Base-by-base conservation (phyloP, 768 basidiomycete species). In the Suillus subluteus region DNA sequence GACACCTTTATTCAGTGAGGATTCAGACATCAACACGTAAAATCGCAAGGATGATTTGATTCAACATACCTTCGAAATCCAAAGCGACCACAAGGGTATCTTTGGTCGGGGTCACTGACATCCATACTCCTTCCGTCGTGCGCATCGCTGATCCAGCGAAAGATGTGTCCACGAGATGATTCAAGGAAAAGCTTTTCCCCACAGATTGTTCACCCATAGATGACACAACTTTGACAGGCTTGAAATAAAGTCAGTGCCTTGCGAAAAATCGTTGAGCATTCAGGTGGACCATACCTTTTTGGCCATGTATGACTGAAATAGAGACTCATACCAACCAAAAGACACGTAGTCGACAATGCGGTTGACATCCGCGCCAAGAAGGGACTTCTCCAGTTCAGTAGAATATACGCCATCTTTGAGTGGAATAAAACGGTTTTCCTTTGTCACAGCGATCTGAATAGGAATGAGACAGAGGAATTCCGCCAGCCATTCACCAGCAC, bases 131-230 rank as follows among this genome's bases (percentile, higher is more conserved):
- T 75, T 88, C 86, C 70, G 86, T 89, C 11, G 87, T 88, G 21
- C 86, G 78, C 86, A 89, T 88, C 0, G 88, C 88, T 9, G 83
- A 86, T 1, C 88, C 88, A 21, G 87, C 87, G 68, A 90, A 89
- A 1, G 88, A 89, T 0, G 87, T 87, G 68, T 89, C 88, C 1
- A 81, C 82, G 6, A 90, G 77, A 67, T 89, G 88, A 62, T 89
- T 88, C 40, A 89, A 72, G 0, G 84, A 77, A 63, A 82, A 89
- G 62, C 83, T 86, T 70, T 88, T 88, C 0, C 88, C 88, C 1
- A 89, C 88, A 0, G 86, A 88, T 70, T 89, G 88, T 71, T 88
- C 87, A 1, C 87, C 88, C 88, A 89, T 88, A 0, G 88, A 89
- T 0, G 88, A 87, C 1, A 89, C 87, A 2, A 89, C 88, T 67